Evolutionary conservation across 2,329 filamentous ascomycete genomes (phyloP).

Genomic region (Aspergillus sp.): DNA sequence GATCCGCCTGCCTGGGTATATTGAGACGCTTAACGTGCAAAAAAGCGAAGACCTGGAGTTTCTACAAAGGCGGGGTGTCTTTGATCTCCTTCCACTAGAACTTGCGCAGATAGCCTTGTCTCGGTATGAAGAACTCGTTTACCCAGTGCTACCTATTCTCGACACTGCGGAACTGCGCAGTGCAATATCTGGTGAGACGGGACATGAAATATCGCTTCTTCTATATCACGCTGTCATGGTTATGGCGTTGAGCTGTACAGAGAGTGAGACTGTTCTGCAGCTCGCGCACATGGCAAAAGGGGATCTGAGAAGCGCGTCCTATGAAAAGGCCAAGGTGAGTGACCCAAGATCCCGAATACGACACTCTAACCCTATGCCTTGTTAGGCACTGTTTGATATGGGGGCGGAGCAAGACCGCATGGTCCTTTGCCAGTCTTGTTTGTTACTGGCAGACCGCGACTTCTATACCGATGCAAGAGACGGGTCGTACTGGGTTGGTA

Average conservation of each 20-base stretch:
- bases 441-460: neutral
- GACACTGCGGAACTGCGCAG: neutral
- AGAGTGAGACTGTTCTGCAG: neutral
- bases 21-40: neutral
- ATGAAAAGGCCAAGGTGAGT: slow-evolving; percentile 1
- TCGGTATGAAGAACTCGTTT: neutral
- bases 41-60: neutral
- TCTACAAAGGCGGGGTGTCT: neutral
- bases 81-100: neutral
- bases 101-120: neutral
- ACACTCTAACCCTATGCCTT: neutral
- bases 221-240: neutral
- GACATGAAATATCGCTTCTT: neutral
- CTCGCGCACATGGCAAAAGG: neutral
- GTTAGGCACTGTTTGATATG: neutral
- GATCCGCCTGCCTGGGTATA: neutral
- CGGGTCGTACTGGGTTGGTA: neutral
- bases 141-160: neutral
- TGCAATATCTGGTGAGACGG: neutral
- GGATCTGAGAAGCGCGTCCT: neutral
- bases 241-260: neutral
- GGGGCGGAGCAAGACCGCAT: neutral
- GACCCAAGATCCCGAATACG: neutral
- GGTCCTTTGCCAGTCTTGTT: neutral
- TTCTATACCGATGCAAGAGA: neutral